Evolutionary conservation across 2,329 filamentous ascomycete species (phyloP).

Genomic region (Ceratocystis ficicola): DNA sequence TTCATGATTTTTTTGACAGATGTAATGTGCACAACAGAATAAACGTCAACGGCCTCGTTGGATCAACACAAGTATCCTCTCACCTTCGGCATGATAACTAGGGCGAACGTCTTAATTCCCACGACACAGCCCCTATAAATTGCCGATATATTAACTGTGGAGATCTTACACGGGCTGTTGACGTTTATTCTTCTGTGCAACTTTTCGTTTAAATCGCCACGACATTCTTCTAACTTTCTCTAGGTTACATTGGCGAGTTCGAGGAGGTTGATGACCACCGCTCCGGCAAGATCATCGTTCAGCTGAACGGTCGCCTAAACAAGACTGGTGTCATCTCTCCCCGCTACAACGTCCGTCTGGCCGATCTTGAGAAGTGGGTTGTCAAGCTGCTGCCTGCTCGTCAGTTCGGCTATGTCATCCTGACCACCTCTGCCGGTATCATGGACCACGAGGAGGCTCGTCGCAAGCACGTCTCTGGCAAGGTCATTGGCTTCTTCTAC

Average conservation of each 20-base stretch:
- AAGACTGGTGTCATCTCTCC: slow-evolving; percentile 90
- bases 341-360: slow-evolving; percentile 97
- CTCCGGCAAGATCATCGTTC: slow-evolving; percentile 98
- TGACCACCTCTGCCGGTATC: slow-evolving; percentile 97
- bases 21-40: not conserved
- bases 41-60: not conserved
- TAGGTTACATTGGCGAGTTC: slow-evolving; percentile 98
- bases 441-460: slow-evolving; percentile 99
- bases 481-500: slow-evolving; percentile 99
- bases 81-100: slow-evolving; percentile 98
- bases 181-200: slow-evolving; percentile 52
- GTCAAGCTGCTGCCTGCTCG: slow-evolving; percentile 96
- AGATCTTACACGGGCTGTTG: slow-evolving; percentile 93
- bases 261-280: slow-evolving; percentile 99
- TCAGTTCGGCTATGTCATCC: slow-evolving; percentile 99
- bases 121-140: slow-evolving; percentile 99
- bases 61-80: slow-evolving; percentile 16
- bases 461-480: slow-evolving; percentile 97
- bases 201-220: slow-evolving; percentile 89
- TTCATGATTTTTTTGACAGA: not conserved
- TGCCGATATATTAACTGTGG: slow-evolving; percentile 85
- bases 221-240: slow-evolving; percentile 54
- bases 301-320: slow-evolving; percentile 90
- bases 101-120: slow-evolving; percentile 67
- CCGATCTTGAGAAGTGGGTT: slow-evolving; percentile 99